Base-by-base conservation (phyloP, 495 filamentous ascomycete species). In the Ascodesmis nigricans region DNA sequence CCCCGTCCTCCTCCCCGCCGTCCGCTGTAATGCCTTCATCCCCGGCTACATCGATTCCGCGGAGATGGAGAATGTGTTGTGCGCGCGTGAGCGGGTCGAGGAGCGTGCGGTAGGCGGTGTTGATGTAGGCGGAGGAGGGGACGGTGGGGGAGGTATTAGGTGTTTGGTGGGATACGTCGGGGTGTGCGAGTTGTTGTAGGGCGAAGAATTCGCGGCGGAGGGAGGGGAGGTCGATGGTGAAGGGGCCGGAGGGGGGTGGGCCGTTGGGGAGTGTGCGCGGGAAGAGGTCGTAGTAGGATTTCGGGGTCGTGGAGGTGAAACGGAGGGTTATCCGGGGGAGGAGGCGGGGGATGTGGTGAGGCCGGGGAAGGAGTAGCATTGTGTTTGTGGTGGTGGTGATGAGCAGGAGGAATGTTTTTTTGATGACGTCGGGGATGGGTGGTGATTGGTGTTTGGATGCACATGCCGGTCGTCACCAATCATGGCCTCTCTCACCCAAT, bases 81-180 rank as follows among this genome's bases (percentile, higher is more conserved):
- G 83, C 79, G 5, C 87, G 66, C 18, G 61, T 55, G 1, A 97
- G 61, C 20, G 87, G 81, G 37, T 70, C 61, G 14, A 64, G 55
- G 1, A 97, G 67, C 5, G 80, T 90, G 40, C 66, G 71, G 63
- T 90, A 93, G 0, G 87, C 87, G 31, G 78, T 67, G 59, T 92
- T 91, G 53, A 95, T 78, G 13, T 65, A 63, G 5, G 79, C 67
- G 2, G 75, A 83, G 3, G 71, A 60, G 0, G 64, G 71, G 75
- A 80, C 16, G 60, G 64, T 29, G 58, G 53, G 58, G 74, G 76
- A 29, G 42, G 41, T 39, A 36, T 46, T 32, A 29, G 58, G 46
- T 15, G 60, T 42, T 21, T 57, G 53, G 1, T 62, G 55, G 53
- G 76, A 74, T 22, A 74, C 69, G 57, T 97, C 87, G 0, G 87